Evolutionary conservation across 2,329 filamentous ascomycete species (phyloP).

Genomic region (Cucurbitaria berberidis): DNA sequence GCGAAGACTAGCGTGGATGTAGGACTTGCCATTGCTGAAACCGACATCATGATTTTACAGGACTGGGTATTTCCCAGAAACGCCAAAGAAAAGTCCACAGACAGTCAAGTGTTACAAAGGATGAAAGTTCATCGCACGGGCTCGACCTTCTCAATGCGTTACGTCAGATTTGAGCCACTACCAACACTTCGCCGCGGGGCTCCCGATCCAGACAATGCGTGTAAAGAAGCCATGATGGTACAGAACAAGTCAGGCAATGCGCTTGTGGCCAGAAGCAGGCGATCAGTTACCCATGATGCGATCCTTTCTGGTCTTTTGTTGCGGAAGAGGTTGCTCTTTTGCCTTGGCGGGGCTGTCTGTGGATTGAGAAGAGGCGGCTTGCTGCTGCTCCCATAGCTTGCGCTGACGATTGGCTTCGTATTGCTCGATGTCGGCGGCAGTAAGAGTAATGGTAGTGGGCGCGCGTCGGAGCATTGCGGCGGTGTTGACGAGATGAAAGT

Average conservation of each 20-base stretch:
- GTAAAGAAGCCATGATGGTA: background rate
- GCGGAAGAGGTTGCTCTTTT: constrained; percentile 5
- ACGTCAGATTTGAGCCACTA: background rate
- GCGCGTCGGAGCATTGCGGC: constrained; percentile 68
- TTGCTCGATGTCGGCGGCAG: constrained; percentile 71
- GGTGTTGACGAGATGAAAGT: background rate
- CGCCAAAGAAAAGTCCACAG: background rate
- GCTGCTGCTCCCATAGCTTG: constrained; percentile 35
- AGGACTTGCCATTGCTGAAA: background rate
- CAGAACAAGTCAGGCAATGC: background rate
- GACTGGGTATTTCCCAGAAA: background rate
- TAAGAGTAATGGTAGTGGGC: constrained; percentile 71
- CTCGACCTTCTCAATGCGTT: background rate
- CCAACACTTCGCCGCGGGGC: background rate
- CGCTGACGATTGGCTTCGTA: constrained; percentile 68
- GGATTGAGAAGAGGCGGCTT: constrained; percentile 24
- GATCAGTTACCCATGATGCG: constrained; percentile 37
- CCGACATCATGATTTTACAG: background rate
- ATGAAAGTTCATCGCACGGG: background rate
- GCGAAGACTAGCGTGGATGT: background rate
- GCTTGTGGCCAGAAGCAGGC: background rate
- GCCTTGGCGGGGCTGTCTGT: constrained; percentile 22
- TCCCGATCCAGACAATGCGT: background rate
- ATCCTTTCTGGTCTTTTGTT: constrained; percentile 38
- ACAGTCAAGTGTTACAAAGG: too few species aligned